A percentile compares a stretch with the other conserved stretches of the same genome.
Evolutionary conservation across 768 basidiomycete genomes (phyloP).

Genomic region (Kwoniella pini): DNA sequence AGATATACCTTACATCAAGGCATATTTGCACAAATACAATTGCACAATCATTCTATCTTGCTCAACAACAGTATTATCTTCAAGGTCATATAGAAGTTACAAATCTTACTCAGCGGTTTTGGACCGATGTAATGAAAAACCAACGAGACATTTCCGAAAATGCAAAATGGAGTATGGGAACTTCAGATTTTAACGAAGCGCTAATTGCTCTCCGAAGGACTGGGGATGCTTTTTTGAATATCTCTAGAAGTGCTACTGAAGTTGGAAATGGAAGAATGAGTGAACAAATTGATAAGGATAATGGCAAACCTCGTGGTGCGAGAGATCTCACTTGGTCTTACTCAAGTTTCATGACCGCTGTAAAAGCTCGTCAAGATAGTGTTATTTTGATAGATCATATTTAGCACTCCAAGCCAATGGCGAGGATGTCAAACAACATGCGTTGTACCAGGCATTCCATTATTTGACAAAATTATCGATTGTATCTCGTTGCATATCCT

Average conservation of each 20-base stretch:
- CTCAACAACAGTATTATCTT: constrained; percentile 7
- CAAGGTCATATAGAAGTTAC: constrained; percentile 19
- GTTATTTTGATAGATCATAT: too few species aligned
- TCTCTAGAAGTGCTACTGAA: constrained; percentile 18
- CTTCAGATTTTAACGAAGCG: constrained; percentile 13
- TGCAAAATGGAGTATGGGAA: background rate
- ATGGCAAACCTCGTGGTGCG: constrained; percentile 36
- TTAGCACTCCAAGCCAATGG: too few species aligned
- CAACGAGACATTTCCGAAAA: background rate
- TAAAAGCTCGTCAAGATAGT: constrained; percentile 15
- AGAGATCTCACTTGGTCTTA: constrained; percentile 51
- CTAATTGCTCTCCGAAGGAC: constrained; percentile 20
- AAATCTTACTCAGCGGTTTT: constrained; percentile 28
- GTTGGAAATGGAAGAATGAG: constrained; percentile 38
- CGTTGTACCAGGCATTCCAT: too few species aligned
- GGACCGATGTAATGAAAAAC: constrained; percentile 28
- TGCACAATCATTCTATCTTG: constrained; percentile 35
- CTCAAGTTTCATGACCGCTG: constrained; percentile 34
- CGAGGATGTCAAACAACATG: too few species aligned
- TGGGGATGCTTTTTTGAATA: constrained; percentile 29
- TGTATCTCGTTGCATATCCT: too few species aligned
- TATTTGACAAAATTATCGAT: too few species aligned
- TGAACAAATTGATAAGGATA: constrained; percentile 43
- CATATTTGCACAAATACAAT: constrained; percentile 44
- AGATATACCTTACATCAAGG: too few species aligned